Base-by-base conservation (phyloP, 495 filamentous ascomycete genomes). In the Talaromyces proteolyticus region DNA sequence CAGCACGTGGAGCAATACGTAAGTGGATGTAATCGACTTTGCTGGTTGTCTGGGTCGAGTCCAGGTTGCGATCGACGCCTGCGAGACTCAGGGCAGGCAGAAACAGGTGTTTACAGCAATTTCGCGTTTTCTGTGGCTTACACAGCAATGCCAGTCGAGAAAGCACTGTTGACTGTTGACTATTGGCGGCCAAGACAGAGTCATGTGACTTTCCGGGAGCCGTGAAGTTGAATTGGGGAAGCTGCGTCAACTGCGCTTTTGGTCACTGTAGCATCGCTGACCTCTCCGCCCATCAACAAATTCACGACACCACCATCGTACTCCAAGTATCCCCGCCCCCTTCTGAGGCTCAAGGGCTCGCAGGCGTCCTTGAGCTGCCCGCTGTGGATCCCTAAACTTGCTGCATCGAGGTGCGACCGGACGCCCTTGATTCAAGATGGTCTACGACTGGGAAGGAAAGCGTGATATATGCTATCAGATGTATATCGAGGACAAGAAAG, bases 391-490 rank as follows among this genome's bases (percentile, higher is more conserved):
- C 2, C 29, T 34, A n/a, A n/a, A n/a, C 20, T 49, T 14, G 20
- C 47, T 17, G 21, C 48, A 19, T 18, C 29, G 36, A 2, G 38
- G 14, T 44, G 48, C 29, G 29, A 40, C 10, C 7, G 23, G 48
- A 12, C 44, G 44, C 29, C 7, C 14, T 8, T 34, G 22, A 34
- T 8, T 16, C 47, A 49, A 49, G 34, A 90, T 88, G 84, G 83
- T 81, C 0, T 89, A 89, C 67, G 74, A 86, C 50, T 91, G 87
- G 87, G 80, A 85, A 25, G 80, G 73, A 3, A 83, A 89, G 60
- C 72, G 78, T 63, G 78, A 84, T 7, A 77, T 79, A 54, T 86
- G 81, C 66, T 82, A 79, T 63, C 74, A 80, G 46, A 75, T 89
- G 65, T 91, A 89, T 58, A 86, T 91, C 48, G 78, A 80, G 26